Conservation (phyloP, 352 stramenopile genomes). For the Nothophytophthora sp. region DNA sequence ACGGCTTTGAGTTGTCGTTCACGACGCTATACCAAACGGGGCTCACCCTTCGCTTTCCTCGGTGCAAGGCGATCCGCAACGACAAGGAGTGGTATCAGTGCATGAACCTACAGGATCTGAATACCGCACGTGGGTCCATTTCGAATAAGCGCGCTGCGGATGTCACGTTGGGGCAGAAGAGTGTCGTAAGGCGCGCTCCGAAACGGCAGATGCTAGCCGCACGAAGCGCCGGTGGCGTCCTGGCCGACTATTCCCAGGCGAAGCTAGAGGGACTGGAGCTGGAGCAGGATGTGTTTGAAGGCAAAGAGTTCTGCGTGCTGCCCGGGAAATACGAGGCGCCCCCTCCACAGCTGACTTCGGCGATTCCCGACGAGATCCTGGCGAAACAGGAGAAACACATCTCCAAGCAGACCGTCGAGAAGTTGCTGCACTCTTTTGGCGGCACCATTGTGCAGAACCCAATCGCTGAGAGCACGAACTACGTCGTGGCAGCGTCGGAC, state of each 20-base stretch:
- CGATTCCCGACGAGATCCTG: constrained; percentile 38
- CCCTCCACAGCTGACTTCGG: constrained; percentile 4
- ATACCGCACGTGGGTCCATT: constrained; percentile 53
- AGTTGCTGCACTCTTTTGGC: constrained; percentile 68
- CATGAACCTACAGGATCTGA: constrained; percentile 78
- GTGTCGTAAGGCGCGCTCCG: constrained; percentile 35
- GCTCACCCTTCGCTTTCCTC: constrained; percentile 79
- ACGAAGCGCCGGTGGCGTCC: constrained; percentile 33
- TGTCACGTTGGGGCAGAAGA: constrained; percentile 71
- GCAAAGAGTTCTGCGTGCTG: constrained; percentile 77
- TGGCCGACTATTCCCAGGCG: constrained; percentile 62
- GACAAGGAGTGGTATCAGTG: constrained; percentile 87
- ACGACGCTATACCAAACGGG: constrained; percentile 81
- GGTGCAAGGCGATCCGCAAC: constrained; percentile 79
- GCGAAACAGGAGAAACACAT: constrained; percentile 31
- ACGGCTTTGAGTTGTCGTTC: constrained; percentile 85
- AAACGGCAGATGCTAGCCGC: constrained; percentile 32
- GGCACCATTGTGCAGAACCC: constrained; percentile 78
- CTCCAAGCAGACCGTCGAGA: constrained; percentile 78
- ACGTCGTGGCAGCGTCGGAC: constrained; percentile 61
- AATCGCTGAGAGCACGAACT: constrained; percentile 60
- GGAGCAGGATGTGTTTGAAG: constrained; percentile 64
- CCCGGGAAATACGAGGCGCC: constrained; percentile 70
- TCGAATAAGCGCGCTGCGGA: constrained; percentile 77
- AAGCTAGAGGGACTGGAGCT: constrained; percentile 57